phyloP scores from a whole-genome alignment of 306 rosid genomes.

The Cicer arietinum region DNA sequence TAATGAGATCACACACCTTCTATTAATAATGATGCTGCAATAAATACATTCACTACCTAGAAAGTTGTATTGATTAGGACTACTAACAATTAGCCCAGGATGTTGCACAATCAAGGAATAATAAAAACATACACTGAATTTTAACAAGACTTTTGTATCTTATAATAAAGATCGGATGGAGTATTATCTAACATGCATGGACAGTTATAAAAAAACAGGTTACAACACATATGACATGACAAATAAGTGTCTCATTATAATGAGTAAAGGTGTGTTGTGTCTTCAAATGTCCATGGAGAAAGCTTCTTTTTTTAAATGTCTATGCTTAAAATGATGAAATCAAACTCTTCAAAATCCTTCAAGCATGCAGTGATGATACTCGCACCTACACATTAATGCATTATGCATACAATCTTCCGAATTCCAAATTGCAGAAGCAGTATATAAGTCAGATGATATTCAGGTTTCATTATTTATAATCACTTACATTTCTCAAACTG shows the following conservation, averaged over 20 bases:
- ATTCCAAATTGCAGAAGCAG: constrained; percentile 22
- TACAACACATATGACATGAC: neutral
- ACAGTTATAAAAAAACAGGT: constrained; percentile 12
- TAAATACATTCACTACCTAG: no score
- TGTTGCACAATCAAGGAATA: no score
- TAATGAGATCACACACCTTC: no score
- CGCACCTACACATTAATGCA: constrained; percentile 35
- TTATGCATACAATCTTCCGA: constrained; percentile 11
- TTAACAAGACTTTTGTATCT: no score
- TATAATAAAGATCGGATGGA: no score
- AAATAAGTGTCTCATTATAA: constrained; percentile 21
- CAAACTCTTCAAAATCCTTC: constrained; percentile 33
- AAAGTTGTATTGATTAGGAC: no score
- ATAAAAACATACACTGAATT: no score
- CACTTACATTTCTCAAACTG: constrained; percentile 90
- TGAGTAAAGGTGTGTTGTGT: neutral
- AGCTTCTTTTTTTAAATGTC: constrained; percentile 19
- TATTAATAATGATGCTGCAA: no score
- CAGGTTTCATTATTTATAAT: constrained; percentile 36
- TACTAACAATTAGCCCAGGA: no score
- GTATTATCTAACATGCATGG: constrained; percentile 1
- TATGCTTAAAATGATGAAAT: neutral
- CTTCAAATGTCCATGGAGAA: constrained; percentile 17
- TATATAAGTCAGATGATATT: constrained; percentile 37
- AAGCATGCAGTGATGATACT: constrained; percentile 19